These are phyloP conservation scores for Populus hybrid DNA, from an alignment of 441 rosid genomes.

Conservation along the genomic window DNA sequence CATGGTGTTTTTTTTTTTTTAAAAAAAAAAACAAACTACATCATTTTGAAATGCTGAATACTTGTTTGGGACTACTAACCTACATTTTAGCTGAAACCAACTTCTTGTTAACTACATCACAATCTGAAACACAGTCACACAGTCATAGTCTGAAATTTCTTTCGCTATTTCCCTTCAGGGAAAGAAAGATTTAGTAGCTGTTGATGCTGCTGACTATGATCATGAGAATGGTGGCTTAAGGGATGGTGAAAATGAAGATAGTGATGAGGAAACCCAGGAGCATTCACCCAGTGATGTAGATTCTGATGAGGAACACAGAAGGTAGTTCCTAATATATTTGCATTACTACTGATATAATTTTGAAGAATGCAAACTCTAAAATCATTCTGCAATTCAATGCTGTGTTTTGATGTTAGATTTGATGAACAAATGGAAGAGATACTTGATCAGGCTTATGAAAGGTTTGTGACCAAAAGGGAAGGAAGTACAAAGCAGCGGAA, in stretches of 20 bases:
- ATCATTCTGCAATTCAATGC: conserved; percentile 8
- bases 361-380: conserved; percentile 3
- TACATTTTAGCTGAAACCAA: neutral
- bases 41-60: neutral
- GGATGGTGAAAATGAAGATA: conserved; percentile 57
- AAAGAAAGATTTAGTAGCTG: conserved; percentile 76
- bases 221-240: conserved; percentile 34
- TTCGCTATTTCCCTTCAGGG: conserved; percentile 45
- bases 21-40: neutral
- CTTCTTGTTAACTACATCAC: neutral
- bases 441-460: conserved; percentile 78
- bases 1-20: neutral
- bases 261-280: conserved; percentile 31
- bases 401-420: conserved; percentile 47
- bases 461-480: conserved; percentile 54
- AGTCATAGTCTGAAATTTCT: neutral
- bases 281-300: conserved; percentile 59
- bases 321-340: conserved; percentile 33
- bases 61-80: neutral
- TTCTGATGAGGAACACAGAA: conserved; percentile 76
- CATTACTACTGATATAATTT: neutral
- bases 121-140: neutral
- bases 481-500: conserved; percentile 82
- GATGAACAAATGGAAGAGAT: conserved; percentile 70
- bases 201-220: conserved; percentile 58